These are phyloP conservation scores for Elsinoe arachidis DNA, from an alignment of 2,329 filamentous ascomycete genomes.

Conservation along the genomic window DNA sequence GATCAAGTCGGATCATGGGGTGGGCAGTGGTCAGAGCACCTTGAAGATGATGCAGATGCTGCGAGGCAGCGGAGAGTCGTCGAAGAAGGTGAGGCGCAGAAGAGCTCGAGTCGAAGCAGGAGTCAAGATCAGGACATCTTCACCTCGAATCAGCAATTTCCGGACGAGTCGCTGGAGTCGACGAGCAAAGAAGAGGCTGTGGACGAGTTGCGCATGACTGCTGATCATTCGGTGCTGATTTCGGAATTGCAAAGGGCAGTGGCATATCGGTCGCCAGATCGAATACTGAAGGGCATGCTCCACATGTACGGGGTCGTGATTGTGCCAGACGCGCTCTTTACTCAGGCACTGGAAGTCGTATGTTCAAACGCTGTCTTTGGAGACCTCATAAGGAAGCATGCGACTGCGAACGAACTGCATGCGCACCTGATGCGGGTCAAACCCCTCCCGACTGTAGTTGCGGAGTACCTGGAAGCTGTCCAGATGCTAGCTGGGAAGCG, in stretches of 20 bases:
- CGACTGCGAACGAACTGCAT: slow-evolving; percentile 42
- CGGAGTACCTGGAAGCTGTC: slow-evolving; percentile 32
- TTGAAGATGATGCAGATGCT: not conserved
- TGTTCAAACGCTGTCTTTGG: slow-evolving; percentile 48
- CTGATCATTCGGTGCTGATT: not conserved
- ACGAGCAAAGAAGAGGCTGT: too few relatives aligned
- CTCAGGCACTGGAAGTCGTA: slow-evolving; percentile 54
- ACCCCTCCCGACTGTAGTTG: slow-evolving; percentile 31
- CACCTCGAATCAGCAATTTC: not conserved
- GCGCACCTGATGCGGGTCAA: slow-evolving; percentile 36
- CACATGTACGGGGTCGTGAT: not conserved
- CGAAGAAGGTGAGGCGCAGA: not conserved
- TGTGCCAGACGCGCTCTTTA: slow-evolving; percentile 35
- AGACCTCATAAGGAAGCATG: slow-evolving; percentile 39
- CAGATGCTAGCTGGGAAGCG: slow-evolving; percentile 32
- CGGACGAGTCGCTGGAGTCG: not conserved
- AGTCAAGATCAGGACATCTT: not conserved
- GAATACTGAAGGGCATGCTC: not conserved
- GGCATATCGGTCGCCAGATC: not conserved
- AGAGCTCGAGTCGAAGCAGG: not conserved
- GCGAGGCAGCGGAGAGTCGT: not conserved
- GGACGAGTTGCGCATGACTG: not conserved
- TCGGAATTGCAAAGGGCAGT: not conserved
- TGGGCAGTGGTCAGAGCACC: not conserved
- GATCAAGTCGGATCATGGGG: not conserved